Conservation (phyloP, 139 green algal genomes). For the Desmodesmus armatus region DNA sequence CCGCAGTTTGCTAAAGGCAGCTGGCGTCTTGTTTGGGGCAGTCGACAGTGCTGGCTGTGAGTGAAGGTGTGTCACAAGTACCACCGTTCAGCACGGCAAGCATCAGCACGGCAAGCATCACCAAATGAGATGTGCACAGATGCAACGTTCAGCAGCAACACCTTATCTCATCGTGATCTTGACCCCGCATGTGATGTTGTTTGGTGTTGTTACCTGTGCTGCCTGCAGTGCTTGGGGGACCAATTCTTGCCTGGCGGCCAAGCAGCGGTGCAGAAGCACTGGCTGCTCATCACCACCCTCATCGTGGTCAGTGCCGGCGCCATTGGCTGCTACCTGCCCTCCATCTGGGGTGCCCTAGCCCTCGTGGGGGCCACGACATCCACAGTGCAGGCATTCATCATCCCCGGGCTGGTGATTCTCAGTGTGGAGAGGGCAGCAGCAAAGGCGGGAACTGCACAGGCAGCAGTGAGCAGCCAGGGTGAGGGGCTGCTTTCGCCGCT, state of each 20-base stretch:
- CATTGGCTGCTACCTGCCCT: conserved; percentile 31
- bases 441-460: neutral
- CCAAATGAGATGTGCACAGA: no score
- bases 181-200: no score
- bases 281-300: neutral
- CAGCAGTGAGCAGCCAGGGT: neutral
- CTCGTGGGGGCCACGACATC: conserved; percentile 36
- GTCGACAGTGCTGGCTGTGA: no score
- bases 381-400: conserved; percentile 37
- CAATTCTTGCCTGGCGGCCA: conserved; percentile 31
- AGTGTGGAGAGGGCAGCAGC: neutral
- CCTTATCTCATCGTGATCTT: no score
- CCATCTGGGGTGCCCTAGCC: conserved; percentile 36
- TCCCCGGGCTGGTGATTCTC: conserved; percentile 38
- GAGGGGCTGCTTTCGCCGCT: neutral
- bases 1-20: no score
- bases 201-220: no score
- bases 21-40: no score
- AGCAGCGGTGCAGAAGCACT: neutral
- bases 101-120: no score
- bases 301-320: conserved; percentile 20
- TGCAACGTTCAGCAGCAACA: no score
- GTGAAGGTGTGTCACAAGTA: no score
- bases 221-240: conserved; percentile 42
- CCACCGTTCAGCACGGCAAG: no score